These are phyloP conservation scores for Stachybotrys chartarum DNA, from an alignment of 2,329 filamentous ascomycete species.

Conservation along the genomic window DNA sequence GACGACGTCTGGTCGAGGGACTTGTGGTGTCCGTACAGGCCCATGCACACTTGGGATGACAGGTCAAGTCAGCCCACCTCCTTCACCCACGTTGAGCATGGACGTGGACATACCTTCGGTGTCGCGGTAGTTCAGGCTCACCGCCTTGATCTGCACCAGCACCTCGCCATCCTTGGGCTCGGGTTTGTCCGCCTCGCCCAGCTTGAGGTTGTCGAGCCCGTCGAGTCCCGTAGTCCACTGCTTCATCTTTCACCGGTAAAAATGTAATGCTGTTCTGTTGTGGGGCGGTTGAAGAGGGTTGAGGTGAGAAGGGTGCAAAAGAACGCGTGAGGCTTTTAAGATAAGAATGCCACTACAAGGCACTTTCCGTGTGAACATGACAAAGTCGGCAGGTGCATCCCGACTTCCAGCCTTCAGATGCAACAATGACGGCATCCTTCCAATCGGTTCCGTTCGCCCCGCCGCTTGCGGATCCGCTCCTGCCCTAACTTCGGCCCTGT, in stretches of 20 bases:
- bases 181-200: slow-evolving; percentile 37
- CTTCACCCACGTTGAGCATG: background rate
- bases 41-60: slow-evolving; percentile 46
- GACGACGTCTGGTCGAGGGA: slow-evolving; percentile 30
- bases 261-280: too few relatives aligned
- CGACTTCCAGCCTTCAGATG: background rate
- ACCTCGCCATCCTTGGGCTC: slow-evolving; percentile 43
- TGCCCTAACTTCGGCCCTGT: too few relatives aligned
- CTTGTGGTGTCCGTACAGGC: slow-evolving; percentile 60
- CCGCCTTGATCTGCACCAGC: slow-evolving; percentile 37
- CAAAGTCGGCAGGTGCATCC: background rate
- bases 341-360: background rate
- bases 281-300: background rate
- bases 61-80: background rate
- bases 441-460: background rate
- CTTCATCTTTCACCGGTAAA: slow-evolving; percentile 17
- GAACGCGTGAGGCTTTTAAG: background rate
- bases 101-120: slow-evolving; percentile 31
- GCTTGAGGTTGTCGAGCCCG: slow-evolving; percentile 46
- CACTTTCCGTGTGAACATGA: background rate
- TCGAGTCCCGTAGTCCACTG: slow-evolving; percentile 50
- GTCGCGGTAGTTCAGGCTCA: slow-evolving; percentile 44
- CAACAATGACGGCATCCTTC: background rate
- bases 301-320: background rate
- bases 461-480: background rate